Base-by-base conservation (phyloP, 305 asterid genomes). In the Fraxinus platypoda region DNA sequence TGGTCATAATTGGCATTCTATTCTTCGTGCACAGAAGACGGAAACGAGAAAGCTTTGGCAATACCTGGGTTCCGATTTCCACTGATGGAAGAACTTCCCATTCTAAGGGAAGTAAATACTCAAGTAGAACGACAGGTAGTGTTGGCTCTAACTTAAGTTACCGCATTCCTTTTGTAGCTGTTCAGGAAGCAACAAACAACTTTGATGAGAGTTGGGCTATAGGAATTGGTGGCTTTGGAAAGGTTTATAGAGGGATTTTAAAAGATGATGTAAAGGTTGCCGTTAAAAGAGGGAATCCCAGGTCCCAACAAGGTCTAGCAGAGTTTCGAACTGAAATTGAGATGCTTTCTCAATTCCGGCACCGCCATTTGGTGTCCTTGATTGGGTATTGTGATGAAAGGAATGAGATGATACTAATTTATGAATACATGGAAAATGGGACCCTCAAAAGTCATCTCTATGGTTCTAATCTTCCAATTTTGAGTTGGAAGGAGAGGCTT, bases 261-360 rank as follows among this genome's bases (percentile, higher is more conserved):
- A 82, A 64, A 6, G 94, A 89, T 57, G 94, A 94, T 1, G 88
- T 89, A 0, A 89, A 90, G 57, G 85, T 92, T 35, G 95, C 95
- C 4, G 91, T 88, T 3, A 92, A 92, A 77, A 74, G 95, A 82
- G 95, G 94, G 28, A 92, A 90, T 71, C 92, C 90, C 8, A 87
- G 78, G 78, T 92, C 94, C 35, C 94, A 90, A 54, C 97, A 92
- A 81, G 97, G 97, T 8, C 35, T 91, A 9, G 89, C 91, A 0
- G 97, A 92, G 81, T 92, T 92, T 88, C 83, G 89, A 72, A 92
- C 97, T 7, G 94, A 92, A 84, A 92, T 92, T 25, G 97, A 92
- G 91, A 92, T 91, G 94, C 93, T 92, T 74, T 90, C 97, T 75
- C 94, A 92, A 46, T 91, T 91, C 62, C 90, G 96, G 25, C 96